A percentile compares a stretch with the other conserved stretches of the same genome.
Conservation (phyloP, 371 early-diverging fungal species). For the Mucor piriformis region DNA sequence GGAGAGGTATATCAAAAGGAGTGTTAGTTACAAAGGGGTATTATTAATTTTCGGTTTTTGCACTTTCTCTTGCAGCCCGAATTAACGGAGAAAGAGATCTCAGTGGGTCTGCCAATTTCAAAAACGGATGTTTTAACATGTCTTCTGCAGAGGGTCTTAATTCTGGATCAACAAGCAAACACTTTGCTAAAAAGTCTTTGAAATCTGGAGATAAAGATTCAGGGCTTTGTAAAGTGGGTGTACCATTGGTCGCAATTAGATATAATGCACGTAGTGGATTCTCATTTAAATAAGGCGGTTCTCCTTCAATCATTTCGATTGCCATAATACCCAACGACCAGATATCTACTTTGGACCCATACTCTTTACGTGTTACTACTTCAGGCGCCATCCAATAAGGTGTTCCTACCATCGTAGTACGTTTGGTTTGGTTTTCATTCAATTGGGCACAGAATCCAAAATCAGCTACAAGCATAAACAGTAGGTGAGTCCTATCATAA, state of each 20-base stretch:
- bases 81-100: conserved; percentile 29
- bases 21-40: neutral
- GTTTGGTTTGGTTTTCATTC: conserved; percentile 60
- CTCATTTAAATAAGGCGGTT: conserved; percentile 84
- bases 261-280: conserved; percentile 79
- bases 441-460: conserved; percentile 88
- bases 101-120: conserved; percentile 23
- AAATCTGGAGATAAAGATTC: conserved; percentile 65
- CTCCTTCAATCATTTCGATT: conserved; percentile 77
- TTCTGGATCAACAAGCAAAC: conserved; percentile 69
- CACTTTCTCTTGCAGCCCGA: conserved; percentile 50
- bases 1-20: neutral
- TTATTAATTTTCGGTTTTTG: conserved; percentile 1
- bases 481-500: neutral
- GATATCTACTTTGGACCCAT: conserved; percentile 84
- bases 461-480: conserved; percentile 50
- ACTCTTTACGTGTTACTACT: conserved; percentile 79
- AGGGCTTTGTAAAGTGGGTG: conserved; percentile 76
- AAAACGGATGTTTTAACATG: conserved; percentile 27
- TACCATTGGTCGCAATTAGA: conserved; percentile 83
- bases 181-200: conserved; percentile 65
- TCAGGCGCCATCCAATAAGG: conserved; percentile 90
- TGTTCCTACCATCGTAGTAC: conserved; percentile 82
- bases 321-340: conserved; percentile 93
- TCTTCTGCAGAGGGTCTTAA: conserved; percentile 30